These are phyloP conservation scores for Parasarocladium wereldwijsianum DNA, from an alignment of 2,329 filamentous ascomycete species.

Conservation along the genomic window DNA sequence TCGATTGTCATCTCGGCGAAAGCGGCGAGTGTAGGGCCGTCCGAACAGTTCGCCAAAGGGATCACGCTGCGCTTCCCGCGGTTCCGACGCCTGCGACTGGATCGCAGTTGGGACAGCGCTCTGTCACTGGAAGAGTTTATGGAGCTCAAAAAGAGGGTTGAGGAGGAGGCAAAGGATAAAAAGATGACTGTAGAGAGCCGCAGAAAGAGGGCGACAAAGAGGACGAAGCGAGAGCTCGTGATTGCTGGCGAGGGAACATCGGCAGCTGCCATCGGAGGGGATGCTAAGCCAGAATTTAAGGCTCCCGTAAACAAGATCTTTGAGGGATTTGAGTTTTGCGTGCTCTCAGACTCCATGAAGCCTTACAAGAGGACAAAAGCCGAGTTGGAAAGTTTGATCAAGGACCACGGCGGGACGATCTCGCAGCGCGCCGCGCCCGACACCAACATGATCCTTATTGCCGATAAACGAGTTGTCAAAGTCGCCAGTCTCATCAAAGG, in stretches of 20 bases:
- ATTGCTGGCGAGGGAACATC: slow-evolving; percentile 53
- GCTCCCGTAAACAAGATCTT: slow-evolving; percentile 53
- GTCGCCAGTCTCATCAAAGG: slow-evolving; percentile 70
- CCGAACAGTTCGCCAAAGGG: slow-evolving; percentile 63
- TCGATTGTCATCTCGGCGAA: slow-evolving; percentile 83
- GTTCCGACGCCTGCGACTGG: slow-evolving; percentile 67
- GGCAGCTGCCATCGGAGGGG: slow-evolving; percentile 12
- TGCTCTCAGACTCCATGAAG: slow-evolving; percentile 60
- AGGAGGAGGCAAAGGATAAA: slow-evolving; percentile 58
- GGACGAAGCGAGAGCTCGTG: slow-evolving; percentile 51
- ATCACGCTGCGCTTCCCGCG: slow-evolving; percentile 82
- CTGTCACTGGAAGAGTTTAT: slow-evolving; percentile 67
- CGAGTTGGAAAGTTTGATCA: slow-evolving; percentile 68
- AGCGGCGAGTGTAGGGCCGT: slow-evolving; percentile 61
- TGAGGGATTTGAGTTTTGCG: slow-evolving; percentile 62
- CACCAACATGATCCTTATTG: slow-evolving; percentile 54
- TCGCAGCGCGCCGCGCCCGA: slow-evolving; percentile 56
- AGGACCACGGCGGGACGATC: slow-evolving; percentile 66
- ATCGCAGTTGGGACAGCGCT: slow-evolving; percentile 71
- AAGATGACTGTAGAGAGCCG: slow-evolving; percentile 64
- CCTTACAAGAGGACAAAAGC: slow-evolving; percentile 63
- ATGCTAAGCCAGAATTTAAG: too few species aligned
- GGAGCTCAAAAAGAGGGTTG: slow-evolving; percentile 51
- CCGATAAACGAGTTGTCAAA: slow-evolving; percentile 68
- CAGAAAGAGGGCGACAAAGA: slow-evolving; percentile 36